Conservation (phyloP, 225 moss, liverwort and hornwort species). For the Marchantia paleacea region DNA sequence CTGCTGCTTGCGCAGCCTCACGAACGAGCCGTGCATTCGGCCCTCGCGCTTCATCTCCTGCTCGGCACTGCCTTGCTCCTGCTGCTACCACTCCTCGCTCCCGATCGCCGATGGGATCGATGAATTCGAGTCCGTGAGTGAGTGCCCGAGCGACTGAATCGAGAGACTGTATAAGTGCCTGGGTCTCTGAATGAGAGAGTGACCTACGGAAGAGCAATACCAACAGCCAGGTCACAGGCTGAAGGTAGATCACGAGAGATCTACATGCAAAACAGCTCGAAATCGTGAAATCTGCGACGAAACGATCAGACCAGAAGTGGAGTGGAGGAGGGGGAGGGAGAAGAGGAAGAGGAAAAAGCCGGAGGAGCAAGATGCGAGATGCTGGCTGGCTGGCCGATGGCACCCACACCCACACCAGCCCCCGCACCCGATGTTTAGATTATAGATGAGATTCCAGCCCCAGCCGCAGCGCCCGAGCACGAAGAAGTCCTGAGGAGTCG, state of each 20-base stretch:
- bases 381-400: background rate
- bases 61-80: no score
- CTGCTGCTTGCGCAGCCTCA: conserved; percentile 16
- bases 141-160: background rate
- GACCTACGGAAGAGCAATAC: conserved; percentile 1
- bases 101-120: background rate
- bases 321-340: no score
- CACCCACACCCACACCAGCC: background rate
- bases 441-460: no score
- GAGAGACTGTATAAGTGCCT: no score
- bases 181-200: background rate
- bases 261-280: conserved; percentile 7
- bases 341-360: background rate
- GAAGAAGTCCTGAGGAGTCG: background rate
- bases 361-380: background rate
- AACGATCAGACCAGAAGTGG: background rate
- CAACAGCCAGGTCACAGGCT: conserved; percentile 21
- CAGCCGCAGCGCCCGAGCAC: no score
- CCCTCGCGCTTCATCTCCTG: conserved; percentile 41
- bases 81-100: background rate
- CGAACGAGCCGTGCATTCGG: conserved; percentile 28
- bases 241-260: conserved; percentile 2
- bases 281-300: background rate
- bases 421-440: no score
- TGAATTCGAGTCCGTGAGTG: background rate